These are phyloP conservation scores for Xylaria sp. DNA, from an alignment of 2,329 filamentous ascomycete genomes.

Conservation along the genomic window DNA sequence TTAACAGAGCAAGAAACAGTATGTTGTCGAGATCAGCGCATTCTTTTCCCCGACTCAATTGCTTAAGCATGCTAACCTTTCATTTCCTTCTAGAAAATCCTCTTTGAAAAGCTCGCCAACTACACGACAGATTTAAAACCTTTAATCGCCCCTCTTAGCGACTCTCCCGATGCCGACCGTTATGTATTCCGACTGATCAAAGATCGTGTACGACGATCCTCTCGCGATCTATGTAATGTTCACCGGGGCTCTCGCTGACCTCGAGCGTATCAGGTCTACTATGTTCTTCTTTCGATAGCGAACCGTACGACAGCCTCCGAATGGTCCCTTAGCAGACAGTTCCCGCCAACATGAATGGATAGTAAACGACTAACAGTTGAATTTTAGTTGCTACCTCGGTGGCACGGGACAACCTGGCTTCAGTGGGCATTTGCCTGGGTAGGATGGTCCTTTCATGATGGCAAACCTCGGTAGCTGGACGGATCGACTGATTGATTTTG, in stretches of 20 bases:
- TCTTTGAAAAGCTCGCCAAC: constrained; percentile 92
- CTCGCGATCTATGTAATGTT: not conserved
- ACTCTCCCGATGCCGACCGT: constrained; percentile 76
- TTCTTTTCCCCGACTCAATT: not conserved
- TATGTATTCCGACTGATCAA: constrained; percentile 88
- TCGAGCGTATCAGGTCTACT: constrained; percentile 73
- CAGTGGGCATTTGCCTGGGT: constrained; percentile 86
- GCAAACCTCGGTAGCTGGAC: not conserved
- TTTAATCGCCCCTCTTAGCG: constrained; percentile 78
- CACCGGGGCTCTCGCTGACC: constrained; percentile 12
- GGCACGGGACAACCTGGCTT: constrained; percentile 82
- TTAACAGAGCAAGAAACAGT: constrained; percentile 75
- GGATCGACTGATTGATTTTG: constrained; percentile 15
- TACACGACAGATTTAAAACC: constrained; percentile 90
- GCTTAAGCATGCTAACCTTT: constrained; percentile 2
- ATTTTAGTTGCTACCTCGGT: constrained; percentile 78
- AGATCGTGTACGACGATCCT: constrained; percentile 56
- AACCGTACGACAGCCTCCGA: constrained; percentile 61
- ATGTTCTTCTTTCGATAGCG: constrained; percentile 87
- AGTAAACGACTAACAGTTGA: constrained; percentile 13
- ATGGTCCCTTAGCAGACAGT: not conserved
- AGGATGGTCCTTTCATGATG: constrained; percentile 38
- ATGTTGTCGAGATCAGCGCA: not conserved
- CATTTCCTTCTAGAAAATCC: constrained; percentile 62
- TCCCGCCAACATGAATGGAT: not conserved